Conservation (phyloP, 2,329 filamentous ascomycete genomes). For the Ceratocystis alfenasii region DNA sequence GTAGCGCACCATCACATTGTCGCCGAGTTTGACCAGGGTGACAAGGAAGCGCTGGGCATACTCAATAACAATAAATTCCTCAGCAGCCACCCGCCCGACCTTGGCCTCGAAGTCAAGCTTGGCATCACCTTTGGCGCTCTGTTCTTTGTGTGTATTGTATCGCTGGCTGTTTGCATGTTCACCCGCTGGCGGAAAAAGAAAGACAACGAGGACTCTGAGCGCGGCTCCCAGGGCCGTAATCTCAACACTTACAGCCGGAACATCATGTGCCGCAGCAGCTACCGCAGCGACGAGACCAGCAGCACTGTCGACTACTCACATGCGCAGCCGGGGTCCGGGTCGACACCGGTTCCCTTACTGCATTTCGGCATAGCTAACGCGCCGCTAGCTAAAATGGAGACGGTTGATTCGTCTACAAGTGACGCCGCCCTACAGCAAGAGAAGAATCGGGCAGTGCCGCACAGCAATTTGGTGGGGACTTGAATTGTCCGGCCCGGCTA, state of each 20-base stretch:
- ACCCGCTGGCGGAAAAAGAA: conserved; percentile 20
- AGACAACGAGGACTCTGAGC: conserved; percentile 12
- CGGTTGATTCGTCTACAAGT: conserved; percentile 13
- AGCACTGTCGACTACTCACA: conserved; percentile 6
- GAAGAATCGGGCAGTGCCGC: neutral
- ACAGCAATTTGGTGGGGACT: neutral
- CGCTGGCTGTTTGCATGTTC: conserved; percentile 20
- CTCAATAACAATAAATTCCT: conserved; percentile 28
- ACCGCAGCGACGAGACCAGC: neutral
- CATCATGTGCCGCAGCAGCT: conserved; percentile 5
- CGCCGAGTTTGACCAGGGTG: conserved; percentile 31
- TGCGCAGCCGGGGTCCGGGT: neutral
- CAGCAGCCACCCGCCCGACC: conserved; percentile 11
- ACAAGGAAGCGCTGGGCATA: conserved; percentile 30
- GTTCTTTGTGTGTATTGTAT: conserved; percentile 14
- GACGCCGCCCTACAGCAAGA: neutral
- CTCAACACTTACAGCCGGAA: conserved; percentile 3
- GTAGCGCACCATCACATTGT: conserved; percentile 32
- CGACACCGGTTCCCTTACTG: conserved; percentile 5
- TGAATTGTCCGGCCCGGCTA: neutral
- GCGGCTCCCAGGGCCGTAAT: neutral
- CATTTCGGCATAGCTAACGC: neutral
- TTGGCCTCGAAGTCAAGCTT: conserved; percentile 19
- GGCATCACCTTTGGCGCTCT: conserved; percentile 23
- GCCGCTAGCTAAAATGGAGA: conserved; percentile 4